Percentiles rank a stretch among this genome's conserved stretches.
These are phyloP conservation scores for Entrophospora sp. DNA, from an alignment of 192 early-diverging fungal genomes.

Conservation along the genomic window DNA sequence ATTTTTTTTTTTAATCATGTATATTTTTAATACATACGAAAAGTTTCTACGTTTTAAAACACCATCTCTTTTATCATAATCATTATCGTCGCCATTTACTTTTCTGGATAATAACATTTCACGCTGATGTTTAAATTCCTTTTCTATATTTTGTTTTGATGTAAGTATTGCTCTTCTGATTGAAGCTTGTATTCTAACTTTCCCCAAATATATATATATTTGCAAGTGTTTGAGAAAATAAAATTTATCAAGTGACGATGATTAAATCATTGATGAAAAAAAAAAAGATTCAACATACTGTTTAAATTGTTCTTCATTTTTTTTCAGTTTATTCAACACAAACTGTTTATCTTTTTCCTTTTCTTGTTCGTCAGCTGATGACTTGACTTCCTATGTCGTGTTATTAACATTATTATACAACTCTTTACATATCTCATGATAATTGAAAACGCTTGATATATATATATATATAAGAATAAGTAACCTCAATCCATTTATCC, in stretches of 20 bases:
- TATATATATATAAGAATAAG: neutral
- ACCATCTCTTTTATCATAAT: conserved; percentile 21
- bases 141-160: conserved; percentile 43
- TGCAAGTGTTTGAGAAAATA: neutral
- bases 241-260: neutral
- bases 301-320: conserved; percentile 18
- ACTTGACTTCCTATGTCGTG: conserved; percentile 5
- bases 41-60: conserved; percentile 3
- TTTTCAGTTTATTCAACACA: conserved; percentile 4
- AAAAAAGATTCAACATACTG: neutral
- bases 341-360: conserved; percentile 8
- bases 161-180: conserved; percentile 40
- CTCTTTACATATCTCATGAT: no score
- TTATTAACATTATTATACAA: neutral
- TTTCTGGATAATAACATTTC: conserved; percentile 34
- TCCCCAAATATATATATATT: neutral
- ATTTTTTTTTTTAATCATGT: neutral
- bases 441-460: neutral
- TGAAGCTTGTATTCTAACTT: conserved; percentile 36
- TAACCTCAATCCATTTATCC: conserved; percentile 13
- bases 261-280: no score
- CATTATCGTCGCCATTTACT: conserved; percentile 36
- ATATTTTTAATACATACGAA: neutral
- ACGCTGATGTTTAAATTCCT: conserved; percentile 34
- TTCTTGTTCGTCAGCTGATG: conserved; percentile 17